Evolutionary conservation across 1,284 basidiomycete genomes (phyloP).

Genomic region (Leccinum pachyderme): DNA sequence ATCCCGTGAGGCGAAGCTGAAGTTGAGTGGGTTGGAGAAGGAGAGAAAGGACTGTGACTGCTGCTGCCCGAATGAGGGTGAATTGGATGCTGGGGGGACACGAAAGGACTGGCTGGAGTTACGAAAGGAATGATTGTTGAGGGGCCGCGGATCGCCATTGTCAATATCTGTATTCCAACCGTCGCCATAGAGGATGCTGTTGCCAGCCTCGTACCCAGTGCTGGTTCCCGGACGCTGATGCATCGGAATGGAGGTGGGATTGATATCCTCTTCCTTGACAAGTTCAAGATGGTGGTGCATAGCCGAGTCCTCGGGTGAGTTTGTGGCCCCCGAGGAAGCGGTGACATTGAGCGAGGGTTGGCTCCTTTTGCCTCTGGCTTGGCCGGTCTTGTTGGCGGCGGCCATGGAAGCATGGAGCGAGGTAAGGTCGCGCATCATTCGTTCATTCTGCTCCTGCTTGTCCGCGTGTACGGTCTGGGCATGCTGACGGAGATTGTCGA

Average conservation of each 20-base stretch:
- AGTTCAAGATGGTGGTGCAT: slow-evolving; percentile 25
- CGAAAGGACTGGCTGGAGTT: slow-evolving; percentile 70
- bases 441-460: slow-evolving; percentile 83
- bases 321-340: neutral
- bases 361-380: slow-evolving; percentile 42
- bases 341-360: slow-evolving; percentile 18
- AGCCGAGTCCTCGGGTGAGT: slow-evolving; percentile 10
- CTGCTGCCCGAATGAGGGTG: slow-evolving; percentile 39
- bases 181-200: slow-evolving; percentile 38
- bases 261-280: slow-evolving; percentile 56
- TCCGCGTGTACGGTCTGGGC: slow-evolving; percentile 95
- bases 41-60: slow-evolving; percentile 67
- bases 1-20: slow-evolving; percentile 46
- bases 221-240: slow-evolving; percentile 62
- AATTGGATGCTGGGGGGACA: slow-evolving; percentile 41
- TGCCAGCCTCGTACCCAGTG: slow-evolving; percentile 66
- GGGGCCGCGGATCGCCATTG: slow-evolving; percentile 33
- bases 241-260: slow-evolving; percentile 32
- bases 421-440: slow-evolving; percentile 88
- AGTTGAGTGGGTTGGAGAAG: slow-evolving; percentile 51
- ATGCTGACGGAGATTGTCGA: slow-evolving; percentile 96
- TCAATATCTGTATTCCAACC: slow-evolving; percentile 40
- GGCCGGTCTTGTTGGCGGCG: slow-evolving; percentile 59
- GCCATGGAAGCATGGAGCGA: slow-evolving; percentile 84
- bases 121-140: slow-evolving; percentile 64